Evolutionary conservation across 2,329 filamentous ascomycete genomes (phyloP).

Genomic region (Aspergillus spinulosporus): DNA sequence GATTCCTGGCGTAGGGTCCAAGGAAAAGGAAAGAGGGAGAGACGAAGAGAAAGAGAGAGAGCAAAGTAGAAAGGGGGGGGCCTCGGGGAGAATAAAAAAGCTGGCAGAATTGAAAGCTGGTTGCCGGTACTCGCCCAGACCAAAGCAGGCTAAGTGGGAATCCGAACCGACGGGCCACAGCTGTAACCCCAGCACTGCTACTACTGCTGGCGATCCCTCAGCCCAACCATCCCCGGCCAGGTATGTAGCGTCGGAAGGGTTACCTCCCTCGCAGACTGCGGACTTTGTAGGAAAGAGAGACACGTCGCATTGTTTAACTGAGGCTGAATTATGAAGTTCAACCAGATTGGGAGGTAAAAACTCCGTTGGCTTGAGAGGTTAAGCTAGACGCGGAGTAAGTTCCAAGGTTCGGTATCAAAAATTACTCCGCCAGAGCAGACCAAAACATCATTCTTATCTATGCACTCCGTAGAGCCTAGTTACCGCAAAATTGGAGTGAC

Average conservation of each 20-base stretch:
- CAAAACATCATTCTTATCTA: not conserved
- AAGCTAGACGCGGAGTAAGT: slow-evolving; percentile 1
- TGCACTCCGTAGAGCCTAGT: not conserved
- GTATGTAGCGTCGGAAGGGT: not conserved
- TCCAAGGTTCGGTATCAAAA: not conserved
- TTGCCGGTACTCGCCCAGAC: slow-evolving; percentile 6
- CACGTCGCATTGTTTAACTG: not conserved
- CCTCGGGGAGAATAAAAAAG: slow-evolving; percentile 11
- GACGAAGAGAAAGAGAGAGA: not conserved
- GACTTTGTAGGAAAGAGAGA: not conserved
- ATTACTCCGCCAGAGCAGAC: slow-evolving; percentile 3
- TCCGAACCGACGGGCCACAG: slow-evolving; percentile 12
- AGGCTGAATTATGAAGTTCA: not conserved
- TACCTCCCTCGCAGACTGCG: not conserved
- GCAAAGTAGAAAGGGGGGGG: slow-evolving; percentile 7
- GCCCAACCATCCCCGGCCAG: not conserved
- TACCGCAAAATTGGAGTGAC: not conserved
- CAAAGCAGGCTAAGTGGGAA: slow-evolving; percentile 13
- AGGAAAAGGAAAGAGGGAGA: not conserved
- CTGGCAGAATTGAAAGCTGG: slow-evolving; percentile 16
- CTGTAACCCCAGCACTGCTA: slow-evolving; percentile 4
- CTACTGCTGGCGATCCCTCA: slow-evolving; percentile 2
- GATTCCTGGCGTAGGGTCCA: not conserved
- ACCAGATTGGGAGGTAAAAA: not conserved
- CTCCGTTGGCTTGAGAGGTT: not conserved